A percentile compares a stretch with the other conserved stretches of the same genome.
Conservation (phyloP, 306 rosid genomes). For the Cotoneaster glaucophyllus region DNA sequence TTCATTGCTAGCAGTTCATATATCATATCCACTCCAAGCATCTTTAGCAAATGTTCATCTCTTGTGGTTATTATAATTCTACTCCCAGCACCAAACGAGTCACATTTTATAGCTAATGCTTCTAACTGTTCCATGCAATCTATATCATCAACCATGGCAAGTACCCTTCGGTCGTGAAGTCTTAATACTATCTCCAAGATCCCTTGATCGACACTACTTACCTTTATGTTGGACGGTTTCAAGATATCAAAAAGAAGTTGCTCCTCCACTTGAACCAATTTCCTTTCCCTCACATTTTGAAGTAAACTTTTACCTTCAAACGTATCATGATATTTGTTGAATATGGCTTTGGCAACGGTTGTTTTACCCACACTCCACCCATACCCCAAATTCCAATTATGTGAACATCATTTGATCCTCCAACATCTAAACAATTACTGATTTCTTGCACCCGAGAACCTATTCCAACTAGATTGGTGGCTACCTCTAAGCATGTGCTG, state of each 20-base stretch:
- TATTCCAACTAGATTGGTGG: neutral
- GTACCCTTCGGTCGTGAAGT: neutral
- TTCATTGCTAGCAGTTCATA: neutral
- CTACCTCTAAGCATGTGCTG: neutral
- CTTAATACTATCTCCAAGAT: neutral
- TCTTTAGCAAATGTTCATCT: neutral
- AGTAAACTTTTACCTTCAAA: constrained; percentile 19
- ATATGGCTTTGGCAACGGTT: constrained; percentile 14
- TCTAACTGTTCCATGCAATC: neutral
- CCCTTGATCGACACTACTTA: neutral
- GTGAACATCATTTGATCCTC: too few species aligned
- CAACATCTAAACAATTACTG: too few species aligned
- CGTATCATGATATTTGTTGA: neutral
- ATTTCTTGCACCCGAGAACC: too few species aligned
- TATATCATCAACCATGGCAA: constrained; percentile 11
- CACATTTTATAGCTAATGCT: neutral
- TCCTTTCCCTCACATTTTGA: neutral
- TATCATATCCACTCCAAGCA: neutral
- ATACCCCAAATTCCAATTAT: neutral
- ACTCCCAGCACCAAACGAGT: constrained; percentile 16
- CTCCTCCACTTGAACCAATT: neutral
- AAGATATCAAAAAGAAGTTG: constrained; percentile 11
- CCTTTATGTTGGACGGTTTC: neutral
- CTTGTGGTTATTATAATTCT: constrained; percentile 22
- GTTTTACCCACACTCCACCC: neutral